Evolutionary conservation across 257 asterid genomes (phyloP).

Genomic region (Eucommia ulmoides): DNA sequence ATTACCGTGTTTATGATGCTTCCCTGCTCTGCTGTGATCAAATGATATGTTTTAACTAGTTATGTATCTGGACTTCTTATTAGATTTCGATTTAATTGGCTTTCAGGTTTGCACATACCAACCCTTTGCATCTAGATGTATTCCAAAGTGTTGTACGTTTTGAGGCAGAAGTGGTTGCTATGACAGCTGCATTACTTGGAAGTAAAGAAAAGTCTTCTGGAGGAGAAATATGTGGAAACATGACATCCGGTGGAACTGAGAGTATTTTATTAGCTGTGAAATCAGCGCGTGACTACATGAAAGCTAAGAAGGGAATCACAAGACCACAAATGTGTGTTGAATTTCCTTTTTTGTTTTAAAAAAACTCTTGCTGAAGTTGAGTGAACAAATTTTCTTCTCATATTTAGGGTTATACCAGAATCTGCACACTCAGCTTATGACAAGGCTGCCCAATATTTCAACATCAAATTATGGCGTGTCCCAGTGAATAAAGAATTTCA

Average conservation of each 20-base stretch:
- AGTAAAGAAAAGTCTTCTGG: slow-evolving; percentile 74
- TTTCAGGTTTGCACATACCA: slow-evolving; percentile 94
- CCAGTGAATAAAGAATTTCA: slow-evolving; percentile 72
- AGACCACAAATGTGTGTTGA: slow-evolving; percentile 81
- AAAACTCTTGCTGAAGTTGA: too few relatives aligned
- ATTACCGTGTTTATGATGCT: background rate
- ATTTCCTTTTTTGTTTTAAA: slow-evolving; percentile 3
- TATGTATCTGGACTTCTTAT: too few relatives aligned
- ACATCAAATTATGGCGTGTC: slow-evolving; percentile 88
- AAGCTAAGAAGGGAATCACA: slow-evolving; percentile 64
- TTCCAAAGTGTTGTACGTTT: slow-evolving; percentile 86
- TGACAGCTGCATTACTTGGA: slow-evolving; percentile 94
- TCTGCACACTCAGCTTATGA: slow-evolving; percentile 99
- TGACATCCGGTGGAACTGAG: slow-evolving; percentile 99
- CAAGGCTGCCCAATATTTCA: slow-evolving; percentile 96
- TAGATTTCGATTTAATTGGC: slow-evolving; percentile 1
- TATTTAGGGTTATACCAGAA: slow-evolving; percentile 81
- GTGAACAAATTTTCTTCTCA: slow-evolving; percentile 20
- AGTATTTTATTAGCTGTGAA: slow-evolving; percentile 89
- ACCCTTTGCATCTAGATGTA: slow-evolving; percentile 90
- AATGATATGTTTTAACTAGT: too few relatives aligned
- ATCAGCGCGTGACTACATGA: slow-evolving; percentile 91
- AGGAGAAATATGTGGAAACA: slow-evolving; percentile 89
- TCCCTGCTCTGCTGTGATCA: too few relatives aligned
- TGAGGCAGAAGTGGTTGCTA: slow-evolving; percentile 88